Base-by-base conservation (phyloP, 768 basidiomycete genomes). In the Heimioporus sp. region DNA sequence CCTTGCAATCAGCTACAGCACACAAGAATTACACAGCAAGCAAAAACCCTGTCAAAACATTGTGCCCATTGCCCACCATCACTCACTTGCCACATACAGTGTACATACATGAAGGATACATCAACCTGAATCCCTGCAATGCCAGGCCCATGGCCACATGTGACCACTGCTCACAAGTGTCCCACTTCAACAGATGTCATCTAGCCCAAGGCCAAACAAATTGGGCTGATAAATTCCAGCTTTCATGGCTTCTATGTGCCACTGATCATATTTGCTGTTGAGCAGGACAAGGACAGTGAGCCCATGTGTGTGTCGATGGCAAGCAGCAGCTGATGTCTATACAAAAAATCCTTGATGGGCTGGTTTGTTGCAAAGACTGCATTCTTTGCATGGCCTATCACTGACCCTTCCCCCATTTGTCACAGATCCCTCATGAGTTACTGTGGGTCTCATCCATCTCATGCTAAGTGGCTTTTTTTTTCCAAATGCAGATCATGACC, bases 191-290 rank as follows among this genome's bases (percentile, higher is more conserved):
- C 40, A 91, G 90, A 87, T 50, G 75, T 92, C 17, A 90, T 92
- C 3, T 92, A 90, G 90, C 76, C 85, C 0, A 78, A 80, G 48
- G 64, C 65, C 41, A 90, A 90, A 59, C 86, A 90, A 58, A 75
- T 74, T 54, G 72, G 70, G 40, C 69, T 82, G 42, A 68, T 82
- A 9, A 76, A 80, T 57, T 81, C 78, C 0, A 70, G 80, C 16
- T 78, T 75, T 41, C 71, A 75, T 49, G 79, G 88, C 72, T 75
- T 69, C 71, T 79, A 79, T 56, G 70, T 80, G 6, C 79, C 80
- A 0, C 80, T 77, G 0, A 65, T 81, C 39, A 74, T 82, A 39
- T 81, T 81, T 43, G 72, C 74, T 0, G 69, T 77, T 2, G 62
- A 66, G 42, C 63, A 64, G 15, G 75, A 78, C 49, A 72, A 72